Evolutionary conservation across 2,329 filamentous ascomycete species (phyloP), one percentile per base, ranked within the genome.

Genomic region (Bretziella fagacearum): DNA sequence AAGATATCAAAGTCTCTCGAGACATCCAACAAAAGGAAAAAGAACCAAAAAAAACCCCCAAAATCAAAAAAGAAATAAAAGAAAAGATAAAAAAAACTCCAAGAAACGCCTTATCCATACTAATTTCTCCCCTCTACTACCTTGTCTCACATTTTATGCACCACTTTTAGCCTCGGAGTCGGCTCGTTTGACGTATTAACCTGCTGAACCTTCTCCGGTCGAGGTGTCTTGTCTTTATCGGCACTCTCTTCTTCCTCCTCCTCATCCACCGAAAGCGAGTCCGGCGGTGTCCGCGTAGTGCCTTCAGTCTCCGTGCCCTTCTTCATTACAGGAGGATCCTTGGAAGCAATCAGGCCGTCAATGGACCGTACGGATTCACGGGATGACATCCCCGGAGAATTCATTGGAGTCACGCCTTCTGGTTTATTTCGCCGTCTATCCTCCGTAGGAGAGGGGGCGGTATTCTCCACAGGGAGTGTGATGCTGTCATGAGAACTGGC

Each of bases 401-500:
- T n/a, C n/a, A n/a, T n/a, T n/a, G n/a, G n/a, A n/a, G n/a, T n/a
- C n/a, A n/a, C n/a, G n/a, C n/a, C n/a, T n/a, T n/a, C n/a, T n/a
- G n/a, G n/a, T n/a, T n/a, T n/a, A n/a, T n/a, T n/a, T n/a, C n/a
- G n/a, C n/a, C 23, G 6, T 26, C 10, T n/a, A 27, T 37, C 25
- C 5, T 26, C 23, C 6, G 26, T 25, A 4, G 41, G 44, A 4
- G 40, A 23, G 8, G 40, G 22, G 1, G 45, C 22, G n/a, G 39
- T 66, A 53, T 63, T 67, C 40, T 73, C 71, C 2, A 70, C 69
- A 8, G 63, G 61, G 10, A 71, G 45, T 1, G 67, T 67, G 47
- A 84, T 74, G 57, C 87, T 94, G 42, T 93, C 89, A 55, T 89
- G 81, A 57, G 85, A 94, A 60, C 94, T 93, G 17, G 89, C 93